Evolutionary conservation across 1,139 yeast species (phyloP).

Genomic region (Suhomyces terraborum): DNA sequence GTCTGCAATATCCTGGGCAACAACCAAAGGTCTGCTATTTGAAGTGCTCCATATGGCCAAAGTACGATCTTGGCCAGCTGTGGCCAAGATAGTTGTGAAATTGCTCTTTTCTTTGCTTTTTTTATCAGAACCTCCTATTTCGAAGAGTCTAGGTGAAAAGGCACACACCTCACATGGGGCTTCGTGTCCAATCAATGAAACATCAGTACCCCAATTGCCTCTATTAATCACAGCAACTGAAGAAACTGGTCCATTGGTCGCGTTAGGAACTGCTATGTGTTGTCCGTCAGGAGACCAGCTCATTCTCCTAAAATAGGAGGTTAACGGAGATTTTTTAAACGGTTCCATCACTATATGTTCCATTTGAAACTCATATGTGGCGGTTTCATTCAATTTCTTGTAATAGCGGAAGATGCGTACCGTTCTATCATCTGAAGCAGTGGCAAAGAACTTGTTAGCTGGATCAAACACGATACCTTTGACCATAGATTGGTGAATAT

Average conservation of each 20-base stretch:
- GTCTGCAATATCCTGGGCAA: constrained; percentile 60
- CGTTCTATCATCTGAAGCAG: constrained; percentile 94
- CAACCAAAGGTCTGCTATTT: constrained; percentile 60
- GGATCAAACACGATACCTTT: constrained; percentile 98
- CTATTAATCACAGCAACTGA: constrained; percentile 85
- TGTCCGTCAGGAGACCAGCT: constrained; percentile 99
- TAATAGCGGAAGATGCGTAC: constrained; percentile 85
- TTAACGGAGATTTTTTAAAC: constrained; percentile 83
- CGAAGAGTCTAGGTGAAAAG: constrained; percentile 76
- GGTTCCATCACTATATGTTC: constrained; percentile 85
- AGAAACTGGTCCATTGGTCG: constrained; percentile 94
- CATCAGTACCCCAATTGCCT: constrained; percentile 90
- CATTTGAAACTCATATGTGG: constrained; percentile 78
- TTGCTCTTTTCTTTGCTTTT: constrained; percentile 23
- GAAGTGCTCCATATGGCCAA: constrained; percentile 72
- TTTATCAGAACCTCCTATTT: constrained; percentile 20
- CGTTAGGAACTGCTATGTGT: constrained; percentile 94
- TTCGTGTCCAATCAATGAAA: constrained; percentile 91
- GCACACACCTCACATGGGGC: constrained; percentile 95
- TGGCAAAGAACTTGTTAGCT: constrained; percentile 95
- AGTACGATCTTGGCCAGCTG: constrained; percentile 79
- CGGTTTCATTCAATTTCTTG: constrained; percentile 58
- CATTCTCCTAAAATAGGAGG: constrained; percentile 87
- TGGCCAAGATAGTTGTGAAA: constrained; percentile 61
- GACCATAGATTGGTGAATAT: constrained; percentile 92